phyloP scores from a whole-genome alignment of 106 monocot genomes.

The Alisma plantagoaquatica region DNA sequence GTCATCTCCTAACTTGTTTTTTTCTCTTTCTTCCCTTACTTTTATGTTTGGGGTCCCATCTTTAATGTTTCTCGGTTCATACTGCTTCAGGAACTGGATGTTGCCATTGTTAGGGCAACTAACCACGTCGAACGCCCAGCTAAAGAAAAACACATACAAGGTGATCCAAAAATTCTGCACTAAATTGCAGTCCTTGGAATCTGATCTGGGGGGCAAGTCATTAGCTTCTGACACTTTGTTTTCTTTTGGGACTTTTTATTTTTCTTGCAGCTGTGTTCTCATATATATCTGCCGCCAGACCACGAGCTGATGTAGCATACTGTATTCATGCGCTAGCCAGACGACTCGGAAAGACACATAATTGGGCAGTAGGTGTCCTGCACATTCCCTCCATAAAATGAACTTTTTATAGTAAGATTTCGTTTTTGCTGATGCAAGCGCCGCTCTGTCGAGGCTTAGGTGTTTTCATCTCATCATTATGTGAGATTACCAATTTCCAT shows the following conservation, averaged over 20 bases:
- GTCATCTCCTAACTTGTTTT: background rate
- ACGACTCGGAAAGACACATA: slow-evolving; percentile 25
- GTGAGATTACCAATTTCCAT: too few species aligned
- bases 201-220: too few species aligned
- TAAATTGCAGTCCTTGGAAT: too few species aligned
- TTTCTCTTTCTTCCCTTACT: background rate
- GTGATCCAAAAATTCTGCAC: too few species aligned
- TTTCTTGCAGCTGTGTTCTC: slow-evolving; percentile 26
- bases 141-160: slow-evolving; percentile 84
- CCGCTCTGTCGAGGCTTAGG: too few species aligned
- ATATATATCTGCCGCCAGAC: slow-evolving; percentile 22
- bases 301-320: slow-evolving; percentile 32
- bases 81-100: slow-evolving; percentile 81
- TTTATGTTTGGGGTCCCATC: background rate
- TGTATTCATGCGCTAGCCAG: slow-evolving; percentile 29
- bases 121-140: slow-evolving; percentile 87
- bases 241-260: too few species aligned
- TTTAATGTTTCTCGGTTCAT: too few species aligned
- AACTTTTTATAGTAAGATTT: too few species aligned
- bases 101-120: slow-evolving; percentile 82
- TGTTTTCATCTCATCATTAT: too few species aligned
- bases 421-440: too few species aligned
- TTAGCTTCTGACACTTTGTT: too few species aligned
- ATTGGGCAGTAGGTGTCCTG: slow-evolving; percentile 25
- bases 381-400: too few species aligned